These are phyloP conservation scores for Quercus berberidifolia DNA, from an alignment of 306 rosid genomes.

Conservation along the genomic window DNA sequence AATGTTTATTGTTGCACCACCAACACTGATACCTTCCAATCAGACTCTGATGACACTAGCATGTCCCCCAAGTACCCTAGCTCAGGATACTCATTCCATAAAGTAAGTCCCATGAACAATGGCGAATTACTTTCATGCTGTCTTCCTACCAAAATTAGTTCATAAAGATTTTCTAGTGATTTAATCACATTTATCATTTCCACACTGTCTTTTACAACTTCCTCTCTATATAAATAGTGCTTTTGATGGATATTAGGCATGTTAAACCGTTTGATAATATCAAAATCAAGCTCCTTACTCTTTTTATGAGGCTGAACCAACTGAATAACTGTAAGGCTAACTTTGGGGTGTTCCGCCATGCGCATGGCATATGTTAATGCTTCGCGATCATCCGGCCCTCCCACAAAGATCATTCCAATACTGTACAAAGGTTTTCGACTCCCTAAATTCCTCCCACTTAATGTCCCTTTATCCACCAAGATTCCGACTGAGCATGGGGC, in stretches of 20 bases:
- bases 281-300: constrained; percentile 11
- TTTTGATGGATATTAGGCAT: not conserved
- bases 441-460: not conserved
- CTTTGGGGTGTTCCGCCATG: constrained; percentile 35
- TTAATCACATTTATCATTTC: constrained; percentile 37
- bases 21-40: constrained; percentile 32
- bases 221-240: constrained; percentile 35
- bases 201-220: constrained; percentile 29
- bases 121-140: constrained; percentile 35
- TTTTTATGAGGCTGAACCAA: constrained; percentile 3
- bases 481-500: constrained; percentile 61
- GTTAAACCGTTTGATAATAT: constrained; percentile 33
- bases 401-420: constrained; percentile 42
- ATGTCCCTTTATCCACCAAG: constrained; percentile 34
- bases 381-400: constrained; percentile 64
- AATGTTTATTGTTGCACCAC: constrained; percentile 55
- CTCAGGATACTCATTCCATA: constrained; percentile 63
- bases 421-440: not conserved
- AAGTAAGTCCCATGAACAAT: constrained; percentile 37
- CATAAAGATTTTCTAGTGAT: constrained; percentile 32
- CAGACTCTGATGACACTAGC: constrained; percentile 37
- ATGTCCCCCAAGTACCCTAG: constrained; percentile 56
- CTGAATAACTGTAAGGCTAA: constrained; percentile 26
- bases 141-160: constrained; percentile 53
- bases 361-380: constrained; percentile 44